phyloP scores from a whole-genome alignment of 208 protist genomes.

The Leishmania lainsoni region DNA sequence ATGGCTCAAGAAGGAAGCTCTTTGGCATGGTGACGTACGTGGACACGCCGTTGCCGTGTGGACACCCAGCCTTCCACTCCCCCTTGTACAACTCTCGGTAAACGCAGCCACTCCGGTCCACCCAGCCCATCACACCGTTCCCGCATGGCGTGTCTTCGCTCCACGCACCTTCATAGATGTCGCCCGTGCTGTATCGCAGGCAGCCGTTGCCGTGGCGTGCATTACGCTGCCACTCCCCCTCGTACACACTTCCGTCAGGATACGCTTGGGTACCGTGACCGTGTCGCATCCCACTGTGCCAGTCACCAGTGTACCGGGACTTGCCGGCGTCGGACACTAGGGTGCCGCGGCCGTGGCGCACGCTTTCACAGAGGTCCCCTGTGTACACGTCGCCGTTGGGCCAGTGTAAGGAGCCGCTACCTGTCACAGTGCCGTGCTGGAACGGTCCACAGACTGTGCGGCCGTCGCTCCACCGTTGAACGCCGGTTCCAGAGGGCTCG shows the following conservation, averaged over 20 bases:
- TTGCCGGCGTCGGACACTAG: slow-evolving; percentile 47
- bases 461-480: slow-evolving; percentile 57
- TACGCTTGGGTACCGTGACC: slow-evolving; percentile 74
- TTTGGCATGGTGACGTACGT: slow-evolving; percentile 52
- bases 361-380: slow-evolving; percentile 59
- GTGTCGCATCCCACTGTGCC: slow-evolving; percentile 63
- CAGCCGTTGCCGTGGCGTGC: slow-evolving; percentile 58
- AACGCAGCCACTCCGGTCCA: slow-evolving; percentile 23
- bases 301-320: slow-evolving; percentile 71
- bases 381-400: slow-evolving; percentile 68
- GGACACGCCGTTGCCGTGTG: slow-evolving; percentile 74
- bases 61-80: slow-evolving; percentile 61
- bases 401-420: slow-evolving; percentile 48
- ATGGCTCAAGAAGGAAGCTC: not conserved
- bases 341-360: slow-evolving; percentile 80
- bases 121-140: slow-evolving; percentile 82
- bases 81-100: slow-evolving; percentile 84
- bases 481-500: slow-evolving; percentile 53
- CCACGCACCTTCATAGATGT: slow-evolving; percentile 87
- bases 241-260: slow-evolving; percentile 68
- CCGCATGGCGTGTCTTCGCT: slow-evolving; percentile 51
- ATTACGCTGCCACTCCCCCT: slow-evolving; percentile 63
- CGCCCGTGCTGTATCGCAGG: slow-evolving; percentile 58
- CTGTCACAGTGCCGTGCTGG: slow-evolving; percentile 39
- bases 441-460: slow-evolving; percentile 53